Conservation (phyloP, 1,139 yeast species). For the Candida glucosophila region DNA sequence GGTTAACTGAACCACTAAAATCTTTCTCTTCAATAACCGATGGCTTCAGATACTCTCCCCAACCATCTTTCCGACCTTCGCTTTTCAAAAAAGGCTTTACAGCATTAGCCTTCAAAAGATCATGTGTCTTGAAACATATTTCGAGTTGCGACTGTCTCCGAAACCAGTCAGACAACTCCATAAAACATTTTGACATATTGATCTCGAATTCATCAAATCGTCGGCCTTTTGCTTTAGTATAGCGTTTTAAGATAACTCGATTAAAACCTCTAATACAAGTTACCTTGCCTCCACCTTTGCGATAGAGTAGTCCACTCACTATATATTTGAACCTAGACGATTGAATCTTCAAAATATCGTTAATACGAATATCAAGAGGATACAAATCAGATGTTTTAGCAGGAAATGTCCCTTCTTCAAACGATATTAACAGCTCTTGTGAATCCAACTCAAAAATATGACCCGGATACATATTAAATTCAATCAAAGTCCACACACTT, state of each 20-base stretch:
- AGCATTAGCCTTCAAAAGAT: constrained; percentile 4
- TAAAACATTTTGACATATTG: constrained; percentile 13
- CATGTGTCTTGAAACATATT: no score
- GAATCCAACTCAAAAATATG: constrained; percentile 11
- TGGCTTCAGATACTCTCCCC: constrained; percentile 1
- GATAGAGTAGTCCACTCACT: constrained; percentile 35
- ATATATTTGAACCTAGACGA: constrained; percentile 16
- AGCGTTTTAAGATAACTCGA: constrained; percentile 26
- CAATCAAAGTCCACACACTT: constrained; percentile 31
- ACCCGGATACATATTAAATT: constrained; percentile 31
- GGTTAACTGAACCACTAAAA: background rate
- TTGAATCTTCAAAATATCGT: constrained; percentile 19
- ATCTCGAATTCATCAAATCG: constrained; percentile 9
- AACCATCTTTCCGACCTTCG: constrained; percentile 3
- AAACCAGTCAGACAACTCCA: constrained; percentile 36
- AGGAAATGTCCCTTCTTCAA: constrained; percentile 22
- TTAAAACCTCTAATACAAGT: constrained; percentile 56
- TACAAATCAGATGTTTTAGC: constrained; percentile 22
- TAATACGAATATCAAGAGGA: constrained; percentile 28
- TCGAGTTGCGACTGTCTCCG: constrained; percentile 27
- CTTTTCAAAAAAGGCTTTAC: no score
- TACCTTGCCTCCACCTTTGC: constrained; percentile 14
- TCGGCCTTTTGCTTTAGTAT: constrained; percentile 9
- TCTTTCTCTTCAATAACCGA: background rate
- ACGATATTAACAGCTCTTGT: constrained; percentile 22